Conservation (phyloP, 495 filamentous ascomycete genomes). For the Aspergillus bridgeri region DNA sequence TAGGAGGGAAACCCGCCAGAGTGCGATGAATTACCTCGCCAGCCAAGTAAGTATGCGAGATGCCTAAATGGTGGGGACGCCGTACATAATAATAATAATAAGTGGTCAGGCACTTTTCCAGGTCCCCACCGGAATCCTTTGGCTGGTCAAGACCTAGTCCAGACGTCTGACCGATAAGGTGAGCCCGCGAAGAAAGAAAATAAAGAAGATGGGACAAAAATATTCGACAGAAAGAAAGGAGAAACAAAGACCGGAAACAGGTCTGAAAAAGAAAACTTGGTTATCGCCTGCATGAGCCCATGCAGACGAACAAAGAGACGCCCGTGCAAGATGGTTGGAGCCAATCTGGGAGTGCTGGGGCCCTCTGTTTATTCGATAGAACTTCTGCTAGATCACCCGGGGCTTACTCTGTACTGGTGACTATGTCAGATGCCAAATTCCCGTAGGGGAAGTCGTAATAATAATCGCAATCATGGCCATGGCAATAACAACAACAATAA, state of each 20-base stretch:
- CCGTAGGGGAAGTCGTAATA: not conserved
- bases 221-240: not conserved
- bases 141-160: not conserved
- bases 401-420: constrained; percentile 5
- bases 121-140: not conserved
- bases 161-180: not conserved
- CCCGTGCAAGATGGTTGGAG: not conserved
- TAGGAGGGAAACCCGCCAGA: not conserved
- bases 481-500: not conserved
- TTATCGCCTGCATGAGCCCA: not conserved
- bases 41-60: not conserved
- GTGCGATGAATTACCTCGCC: not conserved
- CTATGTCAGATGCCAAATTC: constrained; percentile 11
- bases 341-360: not conserved
- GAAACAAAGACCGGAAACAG: not conserved
- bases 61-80: not conserved
- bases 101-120: not conserved
- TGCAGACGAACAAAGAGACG: not conserved
- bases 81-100: not conserved
- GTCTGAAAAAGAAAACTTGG: not conserved
- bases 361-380: not conserved
- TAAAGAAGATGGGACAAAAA: not conserved
- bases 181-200: not conserved
- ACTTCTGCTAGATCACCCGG: not conserved
- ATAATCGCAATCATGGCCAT: not conserved